These are phyloP conservation scores for Trametes meyenii DNA, from an alignment of 768 basidiomycete species.

Conservation along the genomic window DNA sequence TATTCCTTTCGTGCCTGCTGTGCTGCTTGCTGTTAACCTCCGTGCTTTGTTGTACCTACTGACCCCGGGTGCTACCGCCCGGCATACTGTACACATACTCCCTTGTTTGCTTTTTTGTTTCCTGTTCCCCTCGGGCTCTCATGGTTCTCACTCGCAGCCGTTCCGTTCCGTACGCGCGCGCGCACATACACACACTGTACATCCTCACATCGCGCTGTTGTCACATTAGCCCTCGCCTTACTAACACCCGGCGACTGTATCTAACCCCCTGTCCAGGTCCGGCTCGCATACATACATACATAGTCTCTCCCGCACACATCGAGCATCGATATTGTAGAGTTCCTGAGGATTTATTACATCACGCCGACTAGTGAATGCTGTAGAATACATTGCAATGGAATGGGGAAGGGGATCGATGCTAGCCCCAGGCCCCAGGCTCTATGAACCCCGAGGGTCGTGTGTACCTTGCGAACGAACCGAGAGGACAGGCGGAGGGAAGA, in stretches of 20 bases:
- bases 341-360: not conserved
- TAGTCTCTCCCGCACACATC: too few relatives aligned
- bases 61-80: too few relatives aligned
- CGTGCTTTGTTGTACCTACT: not conserved
- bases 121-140: not conserved
- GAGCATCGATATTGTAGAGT: too few relatives aligned
- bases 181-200: too few relatives aligned
- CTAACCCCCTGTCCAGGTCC: too few relatives aligned
- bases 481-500: not conserved
- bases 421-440: not conserved
- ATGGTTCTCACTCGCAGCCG: not conserved
- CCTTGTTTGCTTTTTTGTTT: not conserved
- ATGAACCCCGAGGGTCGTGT: not conserved
- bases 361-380: not conserved
- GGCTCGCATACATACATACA: too few relatives aligned
- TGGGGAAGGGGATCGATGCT: not conserved
- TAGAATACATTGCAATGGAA: conserved; percentile 7
- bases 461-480: not conserved
- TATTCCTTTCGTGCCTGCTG: not conserved
- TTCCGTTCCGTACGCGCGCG: too few relatives aligned
- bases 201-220: too few relatives aligned
- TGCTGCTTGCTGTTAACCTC: not conserved
- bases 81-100: not conserved
- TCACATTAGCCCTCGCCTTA: too few relatives aligned
- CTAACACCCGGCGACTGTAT: too few relatives aligned